These are phyloP conservation scores for Ogataea nitratoaversa DNA, from an alignment of 805 yeast genomes.

Conservation along the genomic window DNA sequence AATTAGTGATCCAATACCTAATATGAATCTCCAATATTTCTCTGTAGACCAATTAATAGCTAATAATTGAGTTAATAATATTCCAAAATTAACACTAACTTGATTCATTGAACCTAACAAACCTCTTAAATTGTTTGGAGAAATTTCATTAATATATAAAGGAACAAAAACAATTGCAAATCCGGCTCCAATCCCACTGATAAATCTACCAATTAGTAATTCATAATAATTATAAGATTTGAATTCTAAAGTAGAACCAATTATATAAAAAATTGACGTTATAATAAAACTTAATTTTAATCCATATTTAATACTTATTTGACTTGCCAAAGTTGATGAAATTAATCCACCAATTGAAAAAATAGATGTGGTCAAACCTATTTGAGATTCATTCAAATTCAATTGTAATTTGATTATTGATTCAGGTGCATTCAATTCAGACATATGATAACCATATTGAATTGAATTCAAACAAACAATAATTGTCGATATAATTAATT, in stretches of 20 bases:
- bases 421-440: slow-evolving; percentile 91
- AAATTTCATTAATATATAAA: slow-evolving; percentile 70
- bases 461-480: slow-evolving; percentile 74
- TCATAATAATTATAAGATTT: slow-evolving; percentile 37
- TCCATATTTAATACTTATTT: slow-evolving; percentile 62
- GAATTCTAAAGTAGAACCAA: slow-evolving; percentile 65
- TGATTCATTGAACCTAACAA: slow-evolving; percentile 87
- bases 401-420: slow-evolving; percentile 38
- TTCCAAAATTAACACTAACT: slow-evolving; percentile 80
- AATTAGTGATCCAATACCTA: slow-evolving; percentile 56
- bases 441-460: slow-evolving; percentile 93
- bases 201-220: slow-evolving; percentile 64
- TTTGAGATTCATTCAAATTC: slow-evolving; percentile 36
- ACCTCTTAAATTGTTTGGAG: slow-evolving; percentile 69
- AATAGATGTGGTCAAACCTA: slow-evolving; percentile 73
- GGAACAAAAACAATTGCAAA: slow-evolving; percentile 83
- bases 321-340: slow-evolving; percentile 68
- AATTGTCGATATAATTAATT: slow-evolving; percentile 41
- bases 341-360: slow-evolving; percentile 82
- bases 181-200: slow-evolving; percentile 87
- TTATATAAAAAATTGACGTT: slow-evolving; percentile 46
- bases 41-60: slow-evolving; percentile 67
- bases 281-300: slow-evolving; percentile 49
- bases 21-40: slow-evolving; percentile 66
- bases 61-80: slow-evolving; percentile 69